Conservation (phyloP, 2,329 filamentous ascomycete species). For the Colletotrichum endophyticum region DNA sequence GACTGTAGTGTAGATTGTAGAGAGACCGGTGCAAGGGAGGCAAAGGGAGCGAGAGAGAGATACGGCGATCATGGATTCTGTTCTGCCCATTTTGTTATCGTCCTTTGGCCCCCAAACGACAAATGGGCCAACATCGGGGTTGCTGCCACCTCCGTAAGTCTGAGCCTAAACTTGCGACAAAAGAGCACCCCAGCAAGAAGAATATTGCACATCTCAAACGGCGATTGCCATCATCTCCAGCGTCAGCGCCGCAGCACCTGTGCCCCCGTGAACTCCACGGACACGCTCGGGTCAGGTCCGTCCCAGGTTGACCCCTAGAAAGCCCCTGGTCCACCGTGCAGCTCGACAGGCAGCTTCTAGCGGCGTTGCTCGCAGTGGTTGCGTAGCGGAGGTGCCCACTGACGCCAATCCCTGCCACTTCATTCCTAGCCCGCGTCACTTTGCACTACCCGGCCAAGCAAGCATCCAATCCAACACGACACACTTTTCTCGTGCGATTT, state of each 20-base stretch:
- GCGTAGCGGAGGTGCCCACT: constrained; percentile 1
- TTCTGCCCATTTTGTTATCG: background rate
- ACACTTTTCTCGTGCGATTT: constrained; percentile 16
- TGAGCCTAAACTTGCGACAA: background rate
- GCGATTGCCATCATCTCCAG: background rate
- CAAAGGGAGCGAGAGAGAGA: background rate
- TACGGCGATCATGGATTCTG: background rate
- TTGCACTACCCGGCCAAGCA: constrained; percentile 8
- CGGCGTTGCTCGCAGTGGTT: constrained; percentile 1
- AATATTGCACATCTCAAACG: background rate
- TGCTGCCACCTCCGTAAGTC: background rate
- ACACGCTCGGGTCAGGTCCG: background rate
- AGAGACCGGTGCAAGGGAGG: background rate
- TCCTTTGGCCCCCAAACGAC: background rate
- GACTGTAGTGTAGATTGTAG: background rate
- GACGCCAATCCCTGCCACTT: constrained; percentile 10
- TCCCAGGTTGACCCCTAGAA: constrained; percentile 8
- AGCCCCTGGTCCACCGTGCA: background rate
- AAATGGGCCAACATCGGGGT: background rate
- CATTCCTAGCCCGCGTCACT: constrained; percentile 15
- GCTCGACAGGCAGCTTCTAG: constrained; percentile 4
- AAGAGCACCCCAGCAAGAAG: background rate
- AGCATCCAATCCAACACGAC: constrained; percentile 11
- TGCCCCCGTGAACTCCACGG: background rate
- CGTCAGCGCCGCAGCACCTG: background rate